A percentile compares a stretch with the other conserved stretches of the same genome.
Conservation (phyloP, 106 monocot species). For the Allium sativum region DNA sequence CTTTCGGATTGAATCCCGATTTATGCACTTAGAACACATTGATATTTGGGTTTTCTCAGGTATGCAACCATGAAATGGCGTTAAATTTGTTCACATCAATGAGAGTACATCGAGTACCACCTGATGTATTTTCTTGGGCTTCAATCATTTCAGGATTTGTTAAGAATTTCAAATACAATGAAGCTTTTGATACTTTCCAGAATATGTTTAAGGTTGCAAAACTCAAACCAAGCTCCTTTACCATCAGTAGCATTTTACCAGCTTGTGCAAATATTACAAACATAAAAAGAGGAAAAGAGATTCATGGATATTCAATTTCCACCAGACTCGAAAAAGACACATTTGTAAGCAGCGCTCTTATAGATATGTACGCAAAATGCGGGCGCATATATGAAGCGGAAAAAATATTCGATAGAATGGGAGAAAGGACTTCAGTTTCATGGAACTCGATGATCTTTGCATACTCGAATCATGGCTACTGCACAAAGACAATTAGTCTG, state of each 20-base stretch:
- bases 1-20: slow-evolving; percentile 21
- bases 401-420: slow-evolving; percentile 29
- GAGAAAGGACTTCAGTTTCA: slow-evolving; percentile 19
- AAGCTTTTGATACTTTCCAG: slow-evolving; percentile 28
- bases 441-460: slow-evolving; percentile 61
- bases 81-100: slow-evolving; percentile 22
- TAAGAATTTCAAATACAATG: slow-evolving; percentile 19
- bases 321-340: slow-evolving; percentile 20
- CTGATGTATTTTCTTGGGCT: slow-evolving; percentile 52
- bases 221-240: slow-evolving; percentile 37
- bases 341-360: slow-evolving; percentile 30
- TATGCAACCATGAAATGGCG: slow-evolving; percentile 19
- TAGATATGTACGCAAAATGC: slow-evolving; percentile 60
- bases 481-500: slow-evolving; percentile 21
- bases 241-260: slow-evolving; percentile 35
- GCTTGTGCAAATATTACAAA: slow-evolving; percentile 36
- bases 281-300: slow-evolving; percentile 29
- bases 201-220: slow-evolving; percentile 22
- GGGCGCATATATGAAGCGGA: slow-evolving; percentile 32
- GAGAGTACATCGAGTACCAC: slow-evolving; percentile 21
- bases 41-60: slow-evolving; percentile 36
- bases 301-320: slow-evolving; percentile 30
- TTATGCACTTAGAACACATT: slow-evolving; percentile 38
- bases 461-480: slow-evolving; percentile 34
- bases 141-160: slow-evolving; percentile 35